These are phyloP conservation scores for Aspergillus ibericus DNA, from an alignment of 2,329 filamentous ascomycete species.

Conservation along the genomic window DNA sequence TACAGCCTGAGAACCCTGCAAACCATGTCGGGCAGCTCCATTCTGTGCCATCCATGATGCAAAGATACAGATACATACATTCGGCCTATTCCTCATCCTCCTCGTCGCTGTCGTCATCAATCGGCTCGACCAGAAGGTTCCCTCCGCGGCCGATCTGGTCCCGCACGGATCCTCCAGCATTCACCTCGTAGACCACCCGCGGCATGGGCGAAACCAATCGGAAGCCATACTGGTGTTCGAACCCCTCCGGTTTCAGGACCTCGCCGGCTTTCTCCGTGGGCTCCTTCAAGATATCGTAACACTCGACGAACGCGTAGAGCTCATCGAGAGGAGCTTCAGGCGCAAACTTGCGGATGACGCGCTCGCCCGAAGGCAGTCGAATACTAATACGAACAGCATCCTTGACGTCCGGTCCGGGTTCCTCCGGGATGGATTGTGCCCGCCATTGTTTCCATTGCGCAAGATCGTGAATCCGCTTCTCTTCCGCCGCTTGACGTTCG, in stretches of 20 bases:
- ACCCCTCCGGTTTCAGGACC: conserved; percentile 61
- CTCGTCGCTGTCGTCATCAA: conserved; percentile 56
- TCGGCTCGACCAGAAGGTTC: conserved; percentile 83
- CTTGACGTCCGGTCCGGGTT: conserved; percentile 65
- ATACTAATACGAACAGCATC: conserved; percentile 71
- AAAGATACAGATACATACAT: conserved; percentile 24
- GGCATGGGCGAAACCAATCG: conserved; percentile 83
- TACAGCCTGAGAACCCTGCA: background rate
- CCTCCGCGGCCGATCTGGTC: conserved; percentile 77
- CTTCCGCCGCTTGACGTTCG: conserved; percentile 62
- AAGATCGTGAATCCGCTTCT: conserved; percentile 54
- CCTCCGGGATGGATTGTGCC: conserved; percentile 63
- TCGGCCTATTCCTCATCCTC: conserved; percentile 32
- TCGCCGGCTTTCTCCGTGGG: conserved; percentile 34
- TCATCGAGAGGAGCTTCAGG: conserved; percentile 75
- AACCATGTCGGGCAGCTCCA: background rate
- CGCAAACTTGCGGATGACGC: conserved; percentile 74
- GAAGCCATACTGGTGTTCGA: conserved; percentile 82
- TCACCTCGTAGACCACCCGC: conserved; percentile 73
- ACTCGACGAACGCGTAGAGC: conserved; percentile 94
- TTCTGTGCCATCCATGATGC: conserved; percentile 1
- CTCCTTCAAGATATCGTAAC: conserved; percentile 65
- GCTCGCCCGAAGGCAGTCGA: conserved; percentile 64
- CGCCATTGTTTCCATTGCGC: conserved; percentile 82
- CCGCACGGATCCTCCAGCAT: conserved; percentile 64